Evolutionary conservation across 129 eudicot species (phyloP).

Genomic region (Flaveria sonorensis): DNA sequence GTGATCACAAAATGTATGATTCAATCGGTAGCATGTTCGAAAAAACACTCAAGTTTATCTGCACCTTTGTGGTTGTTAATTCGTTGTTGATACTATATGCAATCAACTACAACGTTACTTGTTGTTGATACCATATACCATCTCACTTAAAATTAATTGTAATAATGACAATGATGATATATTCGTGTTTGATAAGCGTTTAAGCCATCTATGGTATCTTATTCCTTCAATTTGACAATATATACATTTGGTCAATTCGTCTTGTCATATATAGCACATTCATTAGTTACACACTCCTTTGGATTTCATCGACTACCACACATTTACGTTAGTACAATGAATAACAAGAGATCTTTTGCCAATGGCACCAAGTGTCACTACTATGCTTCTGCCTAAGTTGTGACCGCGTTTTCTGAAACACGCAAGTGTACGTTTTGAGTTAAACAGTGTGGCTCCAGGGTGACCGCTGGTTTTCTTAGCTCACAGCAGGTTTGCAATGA

Average conservation of each 20-base stretch:
- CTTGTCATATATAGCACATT: background rate
- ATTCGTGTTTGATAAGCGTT: background rate
- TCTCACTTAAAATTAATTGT: background rate
- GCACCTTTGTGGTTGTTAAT: background rate
- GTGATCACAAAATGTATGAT: background rate
- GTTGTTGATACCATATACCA: background rate
- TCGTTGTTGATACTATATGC: background rate
- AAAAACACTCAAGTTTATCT: background rate
- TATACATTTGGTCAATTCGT: background rate
- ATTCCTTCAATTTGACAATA: background rate
- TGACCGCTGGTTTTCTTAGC: background rate
- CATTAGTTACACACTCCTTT: background rate
- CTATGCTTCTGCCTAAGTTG: background rate
- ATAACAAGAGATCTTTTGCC: background rate
- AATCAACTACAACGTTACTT: background rate
- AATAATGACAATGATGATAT: background rate
- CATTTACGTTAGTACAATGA: background rate
- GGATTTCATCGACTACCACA: background rate
- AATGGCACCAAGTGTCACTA: background rate
- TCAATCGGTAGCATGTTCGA: background rate
- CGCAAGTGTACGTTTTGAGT: background rate
- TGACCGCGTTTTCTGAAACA: background rate
- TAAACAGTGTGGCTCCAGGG: background rate
- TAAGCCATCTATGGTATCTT: background rate
- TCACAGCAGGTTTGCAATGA: background rate